These are phyloP conservation scores for Entonaema liquescens DNA, from an alignment of 495 filamentous ascomycete genomes.

Conservation along the genomic window DNA sequence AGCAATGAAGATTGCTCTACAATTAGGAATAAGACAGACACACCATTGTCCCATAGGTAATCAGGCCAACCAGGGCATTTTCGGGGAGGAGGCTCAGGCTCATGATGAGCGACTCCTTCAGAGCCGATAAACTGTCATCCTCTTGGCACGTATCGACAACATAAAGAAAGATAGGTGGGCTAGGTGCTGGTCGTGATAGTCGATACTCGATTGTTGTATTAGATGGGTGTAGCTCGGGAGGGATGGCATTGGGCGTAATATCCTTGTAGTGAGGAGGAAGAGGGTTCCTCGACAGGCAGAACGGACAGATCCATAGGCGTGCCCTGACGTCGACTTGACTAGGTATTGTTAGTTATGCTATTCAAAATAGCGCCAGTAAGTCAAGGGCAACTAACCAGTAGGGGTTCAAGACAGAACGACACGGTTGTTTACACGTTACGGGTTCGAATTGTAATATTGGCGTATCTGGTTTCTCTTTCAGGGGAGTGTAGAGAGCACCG, in stretches of 20 bases:
- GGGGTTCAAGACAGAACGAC: constrained; percentile 95
- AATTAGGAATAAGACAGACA: constrained; percentile 13
- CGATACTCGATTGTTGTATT: constrained; percentile 99
- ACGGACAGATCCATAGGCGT: constrained; percentile 97
- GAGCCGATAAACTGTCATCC: constrained; percentile 92
- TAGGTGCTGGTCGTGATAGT: constrained; percentile 89
- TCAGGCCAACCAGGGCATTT: constrained; percentile 91
- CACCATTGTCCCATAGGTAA: constrained; percentile 98
- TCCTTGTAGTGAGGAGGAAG: constrained; percentile 99
- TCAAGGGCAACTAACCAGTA: constrained; percentile 73
- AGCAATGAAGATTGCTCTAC: constrained; percentile 27
- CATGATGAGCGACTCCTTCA: constrained; percentile 97
- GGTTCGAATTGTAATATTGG: constrained; percentile 95
- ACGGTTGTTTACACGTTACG: constrained; percentile 95
- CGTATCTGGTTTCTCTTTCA: constrained; percentile 93
- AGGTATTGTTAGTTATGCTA: constrained; percentile 35
- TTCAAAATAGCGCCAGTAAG: background rate
- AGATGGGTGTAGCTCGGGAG: constrained; percentile 89
- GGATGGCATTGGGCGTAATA: constrained; percentile 93
- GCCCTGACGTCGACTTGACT: constrained; percentile 96
- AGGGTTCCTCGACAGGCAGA: constrained; percentile 94
- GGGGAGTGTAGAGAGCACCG: constrained; percentile 92
- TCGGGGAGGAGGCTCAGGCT: constrained; percentile 94
- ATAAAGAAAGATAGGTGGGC: constrained; percentile 95
- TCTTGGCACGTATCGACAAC: constrained; percentile 99